Evolutionary conservation across 805 yeast genomes (phyloP), one percentile per base, ranked within the genome.

Genomic region (Naumovozyma castellii): DNA sequence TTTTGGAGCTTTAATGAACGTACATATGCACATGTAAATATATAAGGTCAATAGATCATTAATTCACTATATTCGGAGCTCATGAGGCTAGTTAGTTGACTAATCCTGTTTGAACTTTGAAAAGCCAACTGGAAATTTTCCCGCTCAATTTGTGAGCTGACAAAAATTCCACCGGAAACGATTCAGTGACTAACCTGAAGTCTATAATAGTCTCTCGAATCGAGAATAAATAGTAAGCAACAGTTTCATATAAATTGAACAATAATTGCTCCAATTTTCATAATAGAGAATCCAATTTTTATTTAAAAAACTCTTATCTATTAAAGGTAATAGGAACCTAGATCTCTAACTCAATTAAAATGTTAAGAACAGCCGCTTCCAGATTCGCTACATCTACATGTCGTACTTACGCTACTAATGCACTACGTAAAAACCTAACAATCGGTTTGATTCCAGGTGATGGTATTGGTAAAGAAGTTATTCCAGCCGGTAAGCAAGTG

Each of bases 381-480:
- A 59, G 49, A 44, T 42, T 57, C 32, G 48, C 59, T 22, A 43
- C 61, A 14, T 46, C 59, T 22, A 43, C 61, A 14, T 46, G 49
- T 32, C 61, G 68, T 43, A 47, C 61, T 10, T 59, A 61, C 44
- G 59, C 67, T 18, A 56, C 70, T 19, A 58, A 66, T 29, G 49
- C 71, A 37, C 49, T 50, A n/a, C 44, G 46, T 32, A 75, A 73
- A 50, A 67, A 71, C 19, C 59, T 76, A 35, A 75, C 69, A 40
- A 74, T 76, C 47, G 82, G 75, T 43, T 73, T 92, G 58, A 88
- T 92, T 52, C 96, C 98, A 38, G 98, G 98, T 61, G 98, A 92
- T 63, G 98, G 98, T 49, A 92, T 92, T 52, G 98, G 98, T 41
- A 78, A 83, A 57, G 98, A 92, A 67, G 98, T 92, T 35, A 88